phyloP scores from a whole-genome alignment of 2,329 filamentous ascomycete genomes.

The Clonostachys solani region DNA sequence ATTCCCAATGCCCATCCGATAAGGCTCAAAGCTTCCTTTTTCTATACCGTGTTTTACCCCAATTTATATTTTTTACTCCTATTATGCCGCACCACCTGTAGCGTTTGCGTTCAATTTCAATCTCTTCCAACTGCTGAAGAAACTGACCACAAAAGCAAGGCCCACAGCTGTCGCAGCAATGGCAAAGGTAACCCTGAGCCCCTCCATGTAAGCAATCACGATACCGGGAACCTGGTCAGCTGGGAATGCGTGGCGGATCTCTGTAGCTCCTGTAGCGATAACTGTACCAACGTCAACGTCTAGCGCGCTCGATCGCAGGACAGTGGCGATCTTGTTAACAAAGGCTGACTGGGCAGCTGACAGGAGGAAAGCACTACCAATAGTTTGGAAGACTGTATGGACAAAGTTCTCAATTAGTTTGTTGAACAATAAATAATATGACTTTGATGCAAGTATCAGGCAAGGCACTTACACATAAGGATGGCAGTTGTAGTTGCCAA shows the following conservation, averaged over 20 bases:
- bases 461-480: too few species aligned
- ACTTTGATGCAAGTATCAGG: too few species aligned
- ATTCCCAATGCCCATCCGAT: too few species aligned
- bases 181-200: conserved; percentile 59
- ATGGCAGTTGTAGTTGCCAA: conserved; percentile 41
- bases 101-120: too few species aligned
- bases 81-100: too few species aligned
- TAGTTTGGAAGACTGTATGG: conserved; percentile 45
- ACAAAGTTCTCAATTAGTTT: too few species aligned
- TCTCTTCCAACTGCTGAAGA: too few species aligned
- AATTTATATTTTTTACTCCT: too few species aligned
- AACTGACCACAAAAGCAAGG: too few species aligned
- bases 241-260: conserved; percentile 39
- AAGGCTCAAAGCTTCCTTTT: too few species aligned
- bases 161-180: conserved; percentile 46
- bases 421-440: too few species aligned
- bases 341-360: conserved; percentile 43
- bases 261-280: conserved; percentile 43
- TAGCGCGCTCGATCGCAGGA: conserved; percentile 25
- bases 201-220: conserved; percentile 56
- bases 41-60: too few species aligned
- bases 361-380: conserved; percentile 45
- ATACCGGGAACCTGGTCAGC: conserved; percentile 43
- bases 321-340: conserved; percentile 34
- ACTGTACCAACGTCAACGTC: conserved; percentile 27